Evolutionary conservation across 495 filamentous ascomycete genomes (phyloP).

Genomic region (Corynascus novoguineensis): DNA sequence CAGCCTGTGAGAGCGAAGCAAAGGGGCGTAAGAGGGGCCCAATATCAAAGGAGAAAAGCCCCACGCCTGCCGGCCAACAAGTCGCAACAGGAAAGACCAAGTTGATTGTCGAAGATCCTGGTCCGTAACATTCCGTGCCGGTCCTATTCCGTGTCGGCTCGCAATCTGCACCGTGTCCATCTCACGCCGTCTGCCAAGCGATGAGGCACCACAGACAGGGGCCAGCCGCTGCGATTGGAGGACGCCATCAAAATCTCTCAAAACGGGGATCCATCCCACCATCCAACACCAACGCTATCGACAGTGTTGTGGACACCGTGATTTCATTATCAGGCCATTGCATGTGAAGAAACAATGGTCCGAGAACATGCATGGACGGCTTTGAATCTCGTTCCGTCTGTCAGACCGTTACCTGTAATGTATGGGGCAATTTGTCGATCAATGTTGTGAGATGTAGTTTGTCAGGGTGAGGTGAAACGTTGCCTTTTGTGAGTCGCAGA

Average conservation of each 20-base stretch:
- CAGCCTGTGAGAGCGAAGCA: background rate
- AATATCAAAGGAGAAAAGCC: background rate
- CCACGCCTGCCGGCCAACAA: background rate
- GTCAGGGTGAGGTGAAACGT: background rate
- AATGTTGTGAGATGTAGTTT: background rate
- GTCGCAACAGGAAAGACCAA: slow-evolving; percentile 9
- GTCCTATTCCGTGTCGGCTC: background rate
- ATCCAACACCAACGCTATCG: background rate
- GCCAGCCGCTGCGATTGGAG: slow-evolving; percentile 1
- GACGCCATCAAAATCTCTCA: background rate
- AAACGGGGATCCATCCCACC: background rate
- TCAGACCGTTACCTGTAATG: background rate
- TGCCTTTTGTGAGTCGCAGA: background rate
- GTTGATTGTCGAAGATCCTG: slow-evolving; percentile 11
- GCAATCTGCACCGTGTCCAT: background rate
- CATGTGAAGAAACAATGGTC: slow-evolving; percentile 8
- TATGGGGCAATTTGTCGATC: slow-evolving; percentile 1
- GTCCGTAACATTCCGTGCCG: slow-evolving; percentile 2
- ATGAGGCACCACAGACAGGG: background rate
- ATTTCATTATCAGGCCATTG: background rate
- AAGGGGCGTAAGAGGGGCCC: background rate
- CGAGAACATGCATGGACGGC: background rate
- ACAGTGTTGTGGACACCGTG: slow-evolving; percentile 9
- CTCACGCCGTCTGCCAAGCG: background rate
- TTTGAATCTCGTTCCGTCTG: background rate